Base-by-base conservation (phyloP, 495 filamentous ascomycete genomes). In the Hypoxylon trugodes region DNA sequence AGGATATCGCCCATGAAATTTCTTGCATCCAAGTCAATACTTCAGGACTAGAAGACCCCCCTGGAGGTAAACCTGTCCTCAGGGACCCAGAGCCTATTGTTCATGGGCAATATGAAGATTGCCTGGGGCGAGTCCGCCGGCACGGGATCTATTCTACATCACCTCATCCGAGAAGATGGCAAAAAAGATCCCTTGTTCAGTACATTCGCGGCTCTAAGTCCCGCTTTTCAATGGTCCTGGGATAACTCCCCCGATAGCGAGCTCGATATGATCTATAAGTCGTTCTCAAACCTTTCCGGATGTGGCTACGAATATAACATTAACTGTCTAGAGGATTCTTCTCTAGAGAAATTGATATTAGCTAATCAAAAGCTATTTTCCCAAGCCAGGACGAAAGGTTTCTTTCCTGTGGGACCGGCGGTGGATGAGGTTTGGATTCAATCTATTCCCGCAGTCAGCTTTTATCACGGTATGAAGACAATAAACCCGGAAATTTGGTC, bases 61-160 rank as follows among this genome's bases (percentile, higher is more conserved):
- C 32, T 12, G 32, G 9, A 4, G 32, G 32, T 2, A 35, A 4
- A 2, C 3, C 32, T 35, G 9, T 2, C 3, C 32, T 4, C 9
- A 10, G 3, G 8, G 3, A 4, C 3, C 4, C 32, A 2, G 32
- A 35, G 13, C 2, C 3, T n/a, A 4, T 8, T 4, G 32, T 12
- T 4, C 9, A 35, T 3, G 2, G 2, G 13, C 32, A 35, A 12
- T 12, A 2, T 2, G 32, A 35, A 12, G 32, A 35, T 35, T 24
- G 47, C 47, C 5, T 37, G 30, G 47, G 47, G 47, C 18, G 32
- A 51, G 15, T 51, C 47, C 13, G 47, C 47, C 38, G 47, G 47
- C 6, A 33, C 28, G 0, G 30, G 30, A 25, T 37, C 32, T 6
- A 37, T 51, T 13, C 8, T 51, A 3, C 47, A 51, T 24, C 47